Base-by-base conservation (phyloP, 352 stramenopile genomes). In the Globisporangium emineosum region DNA sequence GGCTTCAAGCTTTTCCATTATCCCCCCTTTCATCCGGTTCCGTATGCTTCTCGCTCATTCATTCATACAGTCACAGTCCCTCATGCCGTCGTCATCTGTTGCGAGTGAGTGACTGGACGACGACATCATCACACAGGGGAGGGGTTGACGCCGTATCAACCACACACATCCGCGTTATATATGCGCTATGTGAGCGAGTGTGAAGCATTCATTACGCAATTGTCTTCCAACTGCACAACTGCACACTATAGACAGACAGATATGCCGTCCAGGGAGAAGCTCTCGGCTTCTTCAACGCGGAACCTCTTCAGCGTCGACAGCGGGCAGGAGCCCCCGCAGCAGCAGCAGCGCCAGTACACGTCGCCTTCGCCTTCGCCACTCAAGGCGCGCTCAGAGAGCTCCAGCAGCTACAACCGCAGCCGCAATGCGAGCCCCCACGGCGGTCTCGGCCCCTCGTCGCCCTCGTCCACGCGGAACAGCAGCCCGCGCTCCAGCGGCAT, bases 331-430 rank as follows among this genome's bases (percentile, higher is more conserved):
- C 40, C 49, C n/a, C 29, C 52, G 33, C 27, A 50, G 32, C 40
- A 37, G 42, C 60, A 15, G 21, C 47, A 51, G 23, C 23, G 25
- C 0, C 35, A 17, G 10, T 33, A 17, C 12, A 21, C 25, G 9
- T 55, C 49, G 2, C 12, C 23, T 2, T 54, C 23, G 21, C 15
- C 21, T 6, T 40, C 21, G 6, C 60, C 35, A 12, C 55, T 42
- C 8, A 66, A 60, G 37, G 2, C 30, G 7, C 51, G 51, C 10
- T 37, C 60, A 1, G 30, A 35, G 23, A 76, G 55, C 47, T 70
- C 47, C 19, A 32, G 29, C 17, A 83, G 47, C 21, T 54, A 50
- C 27, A 66, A 40, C 17, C 77, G 42, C 53, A 70, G 12, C 43
- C 21, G 33, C 21, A 60, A 51, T 10, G 25, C 25, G 15, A 60